Evolutionary conservation across 2,329 filamentous ascomycete species (phyloP), one percentile per base, ranked within the genome.

Genomic region (Aspergillus neotritici): DNA sequence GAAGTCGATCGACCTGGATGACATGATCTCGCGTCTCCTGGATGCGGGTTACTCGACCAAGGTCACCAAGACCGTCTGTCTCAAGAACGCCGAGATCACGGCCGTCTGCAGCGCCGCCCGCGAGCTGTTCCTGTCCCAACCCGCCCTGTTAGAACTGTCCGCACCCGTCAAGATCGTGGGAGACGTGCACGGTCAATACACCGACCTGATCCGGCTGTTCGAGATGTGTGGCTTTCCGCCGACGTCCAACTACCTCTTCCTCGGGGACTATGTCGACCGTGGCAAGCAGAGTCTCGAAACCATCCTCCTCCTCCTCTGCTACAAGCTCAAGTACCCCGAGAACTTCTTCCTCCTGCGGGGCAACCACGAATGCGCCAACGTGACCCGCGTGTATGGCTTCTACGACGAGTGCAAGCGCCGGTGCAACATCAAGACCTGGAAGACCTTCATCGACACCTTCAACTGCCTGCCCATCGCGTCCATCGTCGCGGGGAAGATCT

Each of bases 201-300:
- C 89, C 9, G 91, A 97, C 66, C 73, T 97, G 40, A 94, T 97
- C 59, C 83, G 91, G 51, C 87, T 97, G 79, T 97, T 97, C 61
- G 91, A 97, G 67, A 96, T 96, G 90, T 96, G 91, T 63, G 91
- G 91, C 4, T 97, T 96, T 61, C 91, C 91, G 6, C 91, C 91
- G 2, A 84, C 80, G 49, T 81, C 89, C 31, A 97, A 97, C 71
- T 97, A 88, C 62, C 77, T 97, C 39, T 97, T 96, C 69, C 75
- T 97, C 4, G 91, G 91, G 40, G 91, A 97, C 66, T 97, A 97
- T 63, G 91, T 97, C 60, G 91, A 97, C 65, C 83, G 91, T 42
- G 91, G 91, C 56, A 97, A 97, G 73, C 89, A 96, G 67, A 94
- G 87, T 33, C 74, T 97, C 48, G 91, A 97, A 70, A 97, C 91